phyloP scores from a whole-genome alignment of 495 filamentous ascomycete species.

The Zalerion maritima region DNA sequence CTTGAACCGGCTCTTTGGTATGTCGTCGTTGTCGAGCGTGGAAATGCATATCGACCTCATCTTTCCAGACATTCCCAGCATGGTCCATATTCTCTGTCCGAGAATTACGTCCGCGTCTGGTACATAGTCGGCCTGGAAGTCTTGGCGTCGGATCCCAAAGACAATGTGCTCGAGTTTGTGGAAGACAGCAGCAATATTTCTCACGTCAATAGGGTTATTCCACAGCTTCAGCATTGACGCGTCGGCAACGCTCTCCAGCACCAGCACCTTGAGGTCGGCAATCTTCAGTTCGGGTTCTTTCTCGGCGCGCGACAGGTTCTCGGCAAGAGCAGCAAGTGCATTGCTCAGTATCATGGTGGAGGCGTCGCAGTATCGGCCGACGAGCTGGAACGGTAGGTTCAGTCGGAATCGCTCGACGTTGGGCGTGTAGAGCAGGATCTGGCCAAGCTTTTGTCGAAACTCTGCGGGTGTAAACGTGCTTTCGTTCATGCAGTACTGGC shows the following conservation, averaged over 20 bases:
- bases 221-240: slow-evolving; percentile 11
- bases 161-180: slow-evolving; percentile 8
- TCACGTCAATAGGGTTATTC: slow-evolving; percentile 15
- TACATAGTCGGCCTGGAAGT: too few species aligned
- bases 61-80: slow-evolving; percentile 11
- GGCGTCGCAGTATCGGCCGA: slow-evolving; percentile 7
- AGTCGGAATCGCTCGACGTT: slow-evolving; percentile 8
- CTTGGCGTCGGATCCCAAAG: slow-evolving; percentile 11
- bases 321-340: slow-evolving; percentile 11
- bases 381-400: slow-evolving; percentile 13
- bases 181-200: slow-evolving; percentile 11
- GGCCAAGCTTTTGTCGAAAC: slow-evolving; percentile 9
- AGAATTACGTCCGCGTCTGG: slow-evolving; percentile 6
- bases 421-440: slow-evolving; percentile 9
- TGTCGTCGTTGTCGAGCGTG: slow-evolving; percentile 10
- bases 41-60: slow-evolving; percentile 12
- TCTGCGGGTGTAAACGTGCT: slow-evolving; percentile 12
- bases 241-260: slow-evolving; percentile 12
- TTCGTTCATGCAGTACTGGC: slow-evolving; percentile 13
- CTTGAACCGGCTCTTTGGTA: slow-evolving; percentile 3
- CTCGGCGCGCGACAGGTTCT: not conserved
- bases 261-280: slow-evolving; percentile 8
- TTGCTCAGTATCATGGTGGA: slow-evolving; percentile 16
- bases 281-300: slow-evolving; percentile 6
- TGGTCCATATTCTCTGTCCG: slow-evolving; percentile 12